These are phyloP conservation scores for Gaeumannomyces tritici DNA, from an alignment of 2,329 filamentous ascomycete species.

Conservation along the genomic window DNA sequence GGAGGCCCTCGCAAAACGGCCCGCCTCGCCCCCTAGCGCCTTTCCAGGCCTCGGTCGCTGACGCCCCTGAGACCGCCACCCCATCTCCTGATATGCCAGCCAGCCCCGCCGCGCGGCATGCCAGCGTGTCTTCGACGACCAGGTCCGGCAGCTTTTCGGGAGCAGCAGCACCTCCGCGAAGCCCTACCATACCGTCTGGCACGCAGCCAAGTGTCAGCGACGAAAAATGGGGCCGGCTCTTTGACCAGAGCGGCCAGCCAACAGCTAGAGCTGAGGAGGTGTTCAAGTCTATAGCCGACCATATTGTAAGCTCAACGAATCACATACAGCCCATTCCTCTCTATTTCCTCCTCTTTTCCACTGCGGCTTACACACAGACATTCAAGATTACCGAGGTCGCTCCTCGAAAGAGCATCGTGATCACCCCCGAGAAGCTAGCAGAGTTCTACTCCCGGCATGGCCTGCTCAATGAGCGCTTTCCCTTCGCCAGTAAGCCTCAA, in stretches of 20 bases:
- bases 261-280: conserved; percentile 62
- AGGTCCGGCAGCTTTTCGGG: background rate
- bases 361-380: background rate
- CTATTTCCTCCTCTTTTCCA: background rate
- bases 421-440: conserved; percentile 67
- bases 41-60: background rate
- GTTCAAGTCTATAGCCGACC: conserved; percentile 61
- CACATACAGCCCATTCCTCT: background rate
- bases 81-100: background rate
- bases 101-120: background rate
- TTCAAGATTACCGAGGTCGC: conserved; percentile 57
- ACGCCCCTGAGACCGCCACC: background rate
- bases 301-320: conserved; percentile 48
- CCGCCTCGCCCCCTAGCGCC: background rate
- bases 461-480: conserved; percentile 24
- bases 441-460: conserved; percentile 62
- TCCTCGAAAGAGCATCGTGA: conserved; percentile 58
- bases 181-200: background rate
- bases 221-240: conserved; percentile 59
- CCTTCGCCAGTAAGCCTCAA: conserved; percentile 12
- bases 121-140: background rate
- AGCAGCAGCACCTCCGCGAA: background rate
- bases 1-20: background rate
- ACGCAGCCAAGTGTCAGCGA: conserved; percentile 3
- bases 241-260: conserved; percentile 56